Evolutionary conservation across 176 grass and related monocot genomes (phyloP), one percentile per base, ranked within the genome.

Genomic region (Phoenix roebelenii): DNA sequence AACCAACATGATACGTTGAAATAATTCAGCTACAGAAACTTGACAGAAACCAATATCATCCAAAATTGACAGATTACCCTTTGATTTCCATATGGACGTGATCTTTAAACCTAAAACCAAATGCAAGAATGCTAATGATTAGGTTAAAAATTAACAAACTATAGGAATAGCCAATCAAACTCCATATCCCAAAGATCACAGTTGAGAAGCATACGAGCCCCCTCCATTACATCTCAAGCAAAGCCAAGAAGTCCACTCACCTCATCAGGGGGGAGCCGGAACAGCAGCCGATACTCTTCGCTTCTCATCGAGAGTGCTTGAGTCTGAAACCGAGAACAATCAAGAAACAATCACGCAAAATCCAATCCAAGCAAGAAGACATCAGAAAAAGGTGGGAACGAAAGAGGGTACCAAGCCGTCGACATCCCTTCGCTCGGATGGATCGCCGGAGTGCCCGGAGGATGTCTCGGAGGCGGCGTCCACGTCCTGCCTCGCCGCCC

Each of bases 221-320:
- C 35, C 35, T 44, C 35, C 35, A 44, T 12, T 14, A 44, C 9
- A 44, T 44, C 9, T 44, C 12, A 44, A 44, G 35, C 6, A 44
- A 44, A 44, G 9, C 9, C 35, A 44, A 12, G 35, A 44, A 44
- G 35, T 44, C 3, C 49, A 64, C 72, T 85, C 64, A 98, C 94
- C 94, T 98, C 88, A 57, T 89, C 85, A 17, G 71, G 19, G 30
- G 94, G 88, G 51, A 98, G 67, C 15, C 82, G 79, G 67, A 98
- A 98, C 58, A 98, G 80, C 25, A 98, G 76, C 63, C 79, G 78
- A 74, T 98, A 98, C 64, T 98, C 94, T 73, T 93, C 94, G 81
- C 94, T 98, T 74, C 85, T 75, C 58, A 53, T 85, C 25, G 81
- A 67, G 15, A 86, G 68, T 58, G 73, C 32, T 49, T 65, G 79